A percentile compares a stretch with the other conserved stretches of the same genome.
phyloP scores from a whole-genome alignment of 768 basidiomycete species.

The Psilocybe sp. region DNA sequence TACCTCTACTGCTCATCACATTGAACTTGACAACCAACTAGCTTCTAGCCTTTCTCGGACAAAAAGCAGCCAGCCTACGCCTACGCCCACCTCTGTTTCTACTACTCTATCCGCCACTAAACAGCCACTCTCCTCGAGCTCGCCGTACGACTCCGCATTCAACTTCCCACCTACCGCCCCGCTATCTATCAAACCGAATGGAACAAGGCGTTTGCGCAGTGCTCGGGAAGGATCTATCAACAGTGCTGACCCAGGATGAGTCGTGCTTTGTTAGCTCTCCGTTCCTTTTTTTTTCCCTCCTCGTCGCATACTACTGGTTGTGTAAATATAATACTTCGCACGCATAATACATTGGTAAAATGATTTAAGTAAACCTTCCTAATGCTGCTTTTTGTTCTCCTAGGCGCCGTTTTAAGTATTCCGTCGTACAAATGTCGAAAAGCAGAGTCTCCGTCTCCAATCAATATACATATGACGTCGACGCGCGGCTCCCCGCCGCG shows the following conservation, averaged over 20 bases:
- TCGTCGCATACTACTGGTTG: no score
- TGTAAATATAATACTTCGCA: no score
- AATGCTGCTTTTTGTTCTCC: no score
- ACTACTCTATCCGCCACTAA: slow-evolving; percentile 24
- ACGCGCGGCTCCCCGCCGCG: no score
- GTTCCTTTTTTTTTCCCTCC: no score
- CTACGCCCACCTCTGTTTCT: no score
- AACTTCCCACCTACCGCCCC: slow-evolving; percentile 44
- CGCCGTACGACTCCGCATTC: slow-evolving; percentile 23
- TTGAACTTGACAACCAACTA: slow-evolving; percentile 43
- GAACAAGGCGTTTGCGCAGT: slow-evolving; percentile 7
- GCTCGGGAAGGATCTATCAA: slow-evolving; percentile 10
- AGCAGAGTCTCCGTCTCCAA: no score
- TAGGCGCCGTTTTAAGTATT: no score
- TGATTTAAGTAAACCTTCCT: no score
- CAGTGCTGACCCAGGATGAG: slow-evolving; percentile 13
- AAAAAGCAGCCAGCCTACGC: slow-evolving; percentile 49
- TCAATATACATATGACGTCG: no score
- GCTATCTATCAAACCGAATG: slow-evolving; percentile 7
- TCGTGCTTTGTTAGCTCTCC: neutral
- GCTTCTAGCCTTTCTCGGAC: slow-evolving; percentile 57
- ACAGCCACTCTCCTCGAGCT: slow-evolving; percentile 23
- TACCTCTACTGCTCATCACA: slow-evolving; percentile 18
- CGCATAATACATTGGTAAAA: no score
- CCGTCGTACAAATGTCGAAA: no score